A percentile compares a stretch with the other conserved stretches of the same genome.
Evolutionary conservation across 129 eudicot genomes (phyloP).

Genomic region (Silybum marianum): DNA sequence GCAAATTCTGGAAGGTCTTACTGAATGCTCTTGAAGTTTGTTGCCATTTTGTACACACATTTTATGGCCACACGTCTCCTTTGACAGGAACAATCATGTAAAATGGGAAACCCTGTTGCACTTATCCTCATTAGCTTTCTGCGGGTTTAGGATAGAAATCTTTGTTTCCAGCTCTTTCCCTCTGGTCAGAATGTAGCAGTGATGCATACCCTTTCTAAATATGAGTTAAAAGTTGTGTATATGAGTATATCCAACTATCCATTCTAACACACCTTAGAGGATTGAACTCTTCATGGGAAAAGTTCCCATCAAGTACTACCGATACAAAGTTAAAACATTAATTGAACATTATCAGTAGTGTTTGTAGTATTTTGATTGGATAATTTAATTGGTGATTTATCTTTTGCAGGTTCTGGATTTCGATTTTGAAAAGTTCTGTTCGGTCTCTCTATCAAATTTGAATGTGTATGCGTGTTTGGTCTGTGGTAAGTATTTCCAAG

Average conservation of each 20-base stretch:
- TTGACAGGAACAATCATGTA: background rate
- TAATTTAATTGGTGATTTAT: conserved; percentile 2
- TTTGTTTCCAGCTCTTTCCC: background rate
- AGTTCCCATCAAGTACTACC: background rate
- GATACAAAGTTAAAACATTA: background rate
- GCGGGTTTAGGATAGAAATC: background rate
- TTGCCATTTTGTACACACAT: background rate
- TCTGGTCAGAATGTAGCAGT: background rate
- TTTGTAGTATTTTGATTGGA: conserved; percentile 1
- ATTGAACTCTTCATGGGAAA: background rate
- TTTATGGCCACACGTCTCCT: background rate
- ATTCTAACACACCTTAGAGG: background rate
- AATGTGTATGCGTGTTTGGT: conserved; percentile 97
- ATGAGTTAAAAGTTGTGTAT: background rate
- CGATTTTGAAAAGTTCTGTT: conserved; percentile 92
- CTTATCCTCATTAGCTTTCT: background rate
- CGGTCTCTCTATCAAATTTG: conserved; percentile 87
- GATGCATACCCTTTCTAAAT: background rate
- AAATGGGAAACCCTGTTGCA: background rate
- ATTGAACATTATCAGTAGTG: background rate
- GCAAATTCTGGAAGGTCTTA: background rate
- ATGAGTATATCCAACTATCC: background rate
- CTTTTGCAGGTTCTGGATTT: conserved; percentile 92
- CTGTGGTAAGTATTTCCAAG: conserved; percentile 97
- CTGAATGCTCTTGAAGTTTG: background rate